Percentiles rank a stretch among this genome's conserved stretches.
These are phyloP conservation scores for Leishmania major DNA, from an alignment of 208 protist species.

Conservation along the genomic window DNA sequence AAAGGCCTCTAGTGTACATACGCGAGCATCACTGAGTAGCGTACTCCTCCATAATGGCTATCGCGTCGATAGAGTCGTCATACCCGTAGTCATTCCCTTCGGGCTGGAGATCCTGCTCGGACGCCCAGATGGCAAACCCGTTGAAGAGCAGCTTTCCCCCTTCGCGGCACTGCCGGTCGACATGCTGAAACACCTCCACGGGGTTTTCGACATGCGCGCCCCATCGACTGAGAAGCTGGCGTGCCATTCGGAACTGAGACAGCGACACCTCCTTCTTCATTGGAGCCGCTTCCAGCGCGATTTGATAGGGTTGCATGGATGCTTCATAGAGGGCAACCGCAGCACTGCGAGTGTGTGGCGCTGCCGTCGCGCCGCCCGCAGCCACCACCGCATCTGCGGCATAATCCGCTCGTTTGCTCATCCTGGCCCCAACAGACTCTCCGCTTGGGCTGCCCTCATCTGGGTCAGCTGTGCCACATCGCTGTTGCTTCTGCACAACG, in stretches of 20 bases:
- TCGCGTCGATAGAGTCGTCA: constrained; percentile 20
- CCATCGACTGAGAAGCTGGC: constrained; percentile 51
- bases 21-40: constrained; percentile 5
- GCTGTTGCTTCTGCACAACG: constrained; percentile 28
- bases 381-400: neutral
- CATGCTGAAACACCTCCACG: constrained; percentile 32
- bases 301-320: constrained; percentile 28
- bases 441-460: neutral
- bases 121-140: constrained; percentile 60
- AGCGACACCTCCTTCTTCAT: constrained; percentile 44
- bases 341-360: constrained; percentile 14
- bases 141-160: constrained; percentile 46
- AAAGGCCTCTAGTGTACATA: neutral
- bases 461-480: constrained; percentile 15
- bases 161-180: constrained; percentile 32
- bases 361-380: neutral
- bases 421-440: neutral
- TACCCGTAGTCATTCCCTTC: constrained; percentile 47
- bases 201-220: constrained; percentile 45
- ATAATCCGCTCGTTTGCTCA: neutral
- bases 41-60: constrained; percentile 29
- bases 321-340: constrained; percentile 27
- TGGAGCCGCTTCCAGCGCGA: constrained; percentile 26
- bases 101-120: constrained; percentile 45
- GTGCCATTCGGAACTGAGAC: constrained; percentile 33